Base-by-base conservation (phyloP, 768 basidiomycete species). In the Suillus hirtellus region DNA sequence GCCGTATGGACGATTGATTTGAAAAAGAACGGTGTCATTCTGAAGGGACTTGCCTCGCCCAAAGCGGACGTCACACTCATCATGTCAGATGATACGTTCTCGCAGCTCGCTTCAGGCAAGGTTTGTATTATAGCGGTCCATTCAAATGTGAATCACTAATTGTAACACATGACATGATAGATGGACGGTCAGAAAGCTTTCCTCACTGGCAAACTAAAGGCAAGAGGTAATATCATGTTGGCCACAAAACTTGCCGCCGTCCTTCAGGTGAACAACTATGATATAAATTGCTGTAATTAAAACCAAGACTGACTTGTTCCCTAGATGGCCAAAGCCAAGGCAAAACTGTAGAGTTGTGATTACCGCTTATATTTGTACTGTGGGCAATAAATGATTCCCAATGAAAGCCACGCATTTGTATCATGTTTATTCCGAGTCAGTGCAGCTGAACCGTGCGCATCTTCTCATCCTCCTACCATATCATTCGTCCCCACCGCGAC, bases 201-300 rank as follows among this genome's bases (percentile, higher is more conserved):
- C 80, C 93, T 98, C 92, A 92, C 91, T 8, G 95, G 95, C 35
- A 92, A 92, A 72, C 85, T 97, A 58, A 96, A 96, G 85, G 90
- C 92, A 17, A 90, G 85, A 74, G 94, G 93, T 61, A 95, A 95
- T 78, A 87, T 95, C 76, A 95, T 96, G 93, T 84, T 96, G 65
- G 93, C 92, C 1, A 96, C 93, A 31, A 98, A 96, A 76, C 90
- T 97, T 42, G 89, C 90, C 67, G 81, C 79, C 11, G 84, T 98
- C 15, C 83, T 98, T 58, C 92, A 90, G 84, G 93, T 92, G 61
- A 60, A 64, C 59, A 81, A 42, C 37, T 47, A 14, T 27, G 27
- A 27, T 14, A 68, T 37, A 1, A 37, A 37, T 50, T 42, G 21
- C 46, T 46, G 19, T 59, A 34, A 21, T 37, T 60, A 37, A 68